phyloP scores from a whole-genome alignment of 208 protist species.

The Zelonia costaricensis region DNA sequence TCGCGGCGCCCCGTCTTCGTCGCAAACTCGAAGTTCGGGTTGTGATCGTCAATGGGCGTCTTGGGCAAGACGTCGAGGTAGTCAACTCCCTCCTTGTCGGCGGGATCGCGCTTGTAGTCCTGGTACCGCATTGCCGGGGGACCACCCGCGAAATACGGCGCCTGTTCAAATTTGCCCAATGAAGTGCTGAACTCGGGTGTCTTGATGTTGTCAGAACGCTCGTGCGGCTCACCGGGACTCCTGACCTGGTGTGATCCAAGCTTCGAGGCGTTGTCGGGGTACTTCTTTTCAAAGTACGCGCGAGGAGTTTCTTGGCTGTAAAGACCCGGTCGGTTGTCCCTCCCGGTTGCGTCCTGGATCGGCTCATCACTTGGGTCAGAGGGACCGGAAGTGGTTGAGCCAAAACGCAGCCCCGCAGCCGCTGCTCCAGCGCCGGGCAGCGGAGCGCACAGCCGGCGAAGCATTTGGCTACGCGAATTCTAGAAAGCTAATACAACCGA shows the following conservation, averaged over 20 bases:
- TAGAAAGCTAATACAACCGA: background rate
- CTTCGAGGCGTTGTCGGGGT: slow-evolving; percentile 41
- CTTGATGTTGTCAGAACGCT: slow-evolving; percentile 77
- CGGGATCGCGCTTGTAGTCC: slow-evolving; percentile 67
- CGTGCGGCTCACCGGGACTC: slow-evolving; percentile 42
- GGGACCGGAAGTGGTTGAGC: background rate
- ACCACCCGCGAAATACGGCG: slow-evolving; percentile 78
- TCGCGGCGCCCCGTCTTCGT: slow-evolving; percentile 79
- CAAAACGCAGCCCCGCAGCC: slow-evolving; percentile 12
- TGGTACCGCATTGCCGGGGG: slow-evolving; percentile 82
- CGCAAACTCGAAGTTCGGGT: slow-evolving; percentile 76
- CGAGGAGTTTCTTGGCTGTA: slow-evolving; percentile 42
- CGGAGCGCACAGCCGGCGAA: slow-evolving; percentile 10
- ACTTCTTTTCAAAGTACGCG: slow-evolving; percentile 75
- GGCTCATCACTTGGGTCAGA: slow-evolving; percentile 8
- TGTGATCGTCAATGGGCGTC: slow-evolving; percentile 73
- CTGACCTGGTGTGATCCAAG: slow-evolving; percentile 36
- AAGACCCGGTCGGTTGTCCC: slow-evolving; percentile 62
- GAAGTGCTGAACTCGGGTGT: slow-evolving; percentile 76
- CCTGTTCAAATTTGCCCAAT: slow-evolving; percentile 82
- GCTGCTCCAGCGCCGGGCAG: slow-evolving; percentile 11
- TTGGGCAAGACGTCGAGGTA: slow-evolving; percentile 58
- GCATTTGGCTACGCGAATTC: slow-evolving; percentile 17
- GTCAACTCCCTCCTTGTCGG: slow-evolving; percentile 56
- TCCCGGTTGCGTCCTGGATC: slow-evolving; percentile 45